These are phyloP conservation scores for Tephrocybe sp. DNA, from an alignment of 768 basidiomycete species.

Conservation along the genomic window DNA sequence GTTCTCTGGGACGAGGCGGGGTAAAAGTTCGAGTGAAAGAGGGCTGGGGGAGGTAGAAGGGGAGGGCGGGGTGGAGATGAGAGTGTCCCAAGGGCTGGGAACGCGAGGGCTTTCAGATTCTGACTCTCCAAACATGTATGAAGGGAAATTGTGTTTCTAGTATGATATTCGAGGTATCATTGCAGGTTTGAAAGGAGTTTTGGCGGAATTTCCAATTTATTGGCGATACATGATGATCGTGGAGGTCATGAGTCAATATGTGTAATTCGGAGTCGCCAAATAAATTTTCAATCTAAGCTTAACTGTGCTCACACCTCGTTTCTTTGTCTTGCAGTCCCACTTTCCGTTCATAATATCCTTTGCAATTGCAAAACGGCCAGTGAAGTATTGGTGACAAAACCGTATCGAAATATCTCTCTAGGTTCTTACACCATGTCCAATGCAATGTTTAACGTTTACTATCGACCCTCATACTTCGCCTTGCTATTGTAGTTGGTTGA, in stretches of 20 bases:
- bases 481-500: too few species aligned
- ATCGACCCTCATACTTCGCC: too few species aligned
- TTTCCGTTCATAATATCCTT: too few species aligned
- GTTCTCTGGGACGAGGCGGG: conserved; percentile 72
- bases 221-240: conserved; percentile 8
- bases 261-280: too few species aligned
- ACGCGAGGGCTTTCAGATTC: conserved; percentile 78
- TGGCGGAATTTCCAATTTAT: not conserved
- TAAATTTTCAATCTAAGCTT: too few species aligned
- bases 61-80: conserved; percentile 56
- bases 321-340: too few species aligned
- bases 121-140: conserved; percentile 77
- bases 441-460: too few species aligned
- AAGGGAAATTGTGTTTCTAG: not conserved
- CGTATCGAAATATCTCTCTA: too few species aligned
- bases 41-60: conserved; percentile 31
- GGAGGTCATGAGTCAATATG: not conserved
- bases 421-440: too few species aligned
- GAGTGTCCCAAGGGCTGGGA: conserved; percentile 79
- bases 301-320: too few species aligned
- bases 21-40: conserved; percentile 37
- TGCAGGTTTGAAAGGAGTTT: conserved; percentile 8
- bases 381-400: too few species aligned
- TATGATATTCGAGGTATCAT: conserved; percentile 32
- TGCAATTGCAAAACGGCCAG: too few species aligned